phyloP scores from a whole-genome alignment of 208 protist genomes.

The Trypanosoma avium region DNA sequence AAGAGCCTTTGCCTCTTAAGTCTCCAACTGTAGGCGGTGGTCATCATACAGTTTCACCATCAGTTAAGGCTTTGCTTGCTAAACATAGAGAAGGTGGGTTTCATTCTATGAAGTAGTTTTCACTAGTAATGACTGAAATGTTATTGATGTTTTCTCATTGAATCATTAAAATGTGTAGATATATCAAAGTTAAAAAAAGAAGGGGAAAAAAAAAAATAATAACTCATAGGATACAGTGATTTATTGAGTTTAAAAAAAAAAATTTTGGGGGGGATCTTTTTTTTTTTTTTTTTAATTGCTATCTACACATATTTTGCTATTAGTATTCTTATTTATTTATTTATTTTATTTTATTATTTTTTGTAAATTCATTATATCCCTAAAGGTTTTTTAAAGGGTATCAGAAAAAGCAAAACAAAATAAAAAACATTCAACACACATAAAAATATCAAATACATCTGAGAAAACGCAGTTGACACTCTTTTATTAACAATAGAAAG shows the following conservation, averaged over 20 bases:
- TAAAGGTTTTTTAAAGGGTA: no score
- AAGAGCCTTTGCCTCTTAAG: not conserved
- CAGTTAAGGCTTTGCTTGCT: conserved; percentile 65
- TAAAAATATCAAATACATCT: no score
- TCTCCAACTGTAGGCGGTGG: not conserved
- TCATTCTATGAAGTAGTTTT: not conserved
- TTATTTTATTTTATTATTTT: not conserved
- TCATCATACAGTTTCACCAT: conserved; percentile 41
- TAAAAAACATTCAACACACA: no score
- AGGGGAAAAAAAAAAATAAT: conserved; percentile 6
- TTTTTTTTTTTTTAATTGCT: no score
- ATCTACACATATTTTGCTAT: no score
- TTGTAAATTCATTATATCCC: no score
- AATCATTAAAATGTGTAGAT: not conserved
- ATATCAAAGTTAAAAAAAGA: not conserved
- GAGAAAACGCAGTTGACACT: no score
- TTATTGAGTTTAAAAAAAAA: not conserved
- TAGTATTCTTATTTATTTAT: not conserved
- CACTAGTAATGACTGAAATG: no score
- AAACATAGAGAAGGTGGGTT: conserved; percentile 30
- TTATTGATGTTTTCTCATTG: no score
- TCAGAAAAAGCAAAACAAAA: no score
- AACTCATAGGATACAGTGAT: not conserved
- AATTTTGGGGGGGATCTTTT: no score
- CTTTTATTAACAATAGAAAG: no score